Percentiles rank a stretch among this genome's conserved stretches.
Conservation (phyloP, 2,329 filamentous ascomycete genomes). For the Camillea tinctor region DNA sequence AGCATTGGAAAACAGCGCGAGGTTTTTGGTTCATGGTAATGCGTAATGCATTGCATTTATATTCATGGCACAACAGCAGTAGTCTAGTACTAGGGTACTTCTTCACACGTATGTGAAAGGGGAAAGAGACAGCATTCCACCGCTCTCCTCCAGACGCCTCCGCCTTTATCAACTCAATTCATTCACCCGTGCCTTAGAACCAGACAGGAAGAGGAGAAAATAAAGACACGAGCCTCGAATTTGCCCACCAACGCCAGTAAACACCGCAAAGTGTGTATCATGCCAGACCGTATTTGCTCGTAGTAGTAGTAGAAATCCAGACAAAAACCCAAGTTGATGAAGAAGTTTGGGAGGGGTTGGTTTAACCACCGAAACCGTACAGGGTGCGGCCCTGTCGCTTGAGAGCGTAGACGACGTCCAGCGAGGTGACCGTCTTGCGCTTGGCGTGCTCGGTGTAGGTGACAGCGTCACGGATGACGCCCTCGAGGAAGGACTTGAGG, state of each 20-base stretch:
- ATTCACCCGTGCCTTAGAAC: conserved; percentile 25
- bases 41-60: conserved; percentile 23
- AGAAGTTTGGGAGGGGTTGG: conserved; percentile 3
- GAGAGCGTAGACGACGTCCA: conserved; percentile 62
- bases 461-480: conserved; percentile 76
- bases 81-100: conserved; percentile 2
- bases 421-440: conserved; percentile 69
- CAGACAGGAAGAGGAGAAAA: conserved; percentile 9
- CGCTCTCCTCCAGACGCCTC: conserved; percentile 20
- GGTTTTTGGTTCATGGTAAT: conserved; percentile 19
- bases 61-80: conserved; percentile 28
- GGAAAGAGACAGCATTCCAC: conserved; percentile 12
- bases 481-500: conserved; percentile 80
- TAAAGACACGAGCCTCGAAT: conserved; percentile 12
- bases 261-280: conserved; percentile 32
- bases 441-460: conserved; percentile 83
- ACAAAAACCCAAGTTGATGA: conserved; percentile 6
- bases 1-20: not conserved
- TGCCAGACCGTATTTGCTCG: conserved; percentile 23
- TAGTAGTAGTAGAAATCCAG: conserved; percentile 5
- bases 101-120: not conserved
- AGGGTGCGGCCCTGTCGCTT: conserved; percentile 66
- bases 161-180: conserved; percentile 23
- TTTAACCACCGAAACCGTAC: conserved; percentile 67
- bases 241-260: conserved; percentile 32